Evolutionary conservation across 441 rosid species (phyloP).

Genomic region (Aleurites moluccanus): DNA sequence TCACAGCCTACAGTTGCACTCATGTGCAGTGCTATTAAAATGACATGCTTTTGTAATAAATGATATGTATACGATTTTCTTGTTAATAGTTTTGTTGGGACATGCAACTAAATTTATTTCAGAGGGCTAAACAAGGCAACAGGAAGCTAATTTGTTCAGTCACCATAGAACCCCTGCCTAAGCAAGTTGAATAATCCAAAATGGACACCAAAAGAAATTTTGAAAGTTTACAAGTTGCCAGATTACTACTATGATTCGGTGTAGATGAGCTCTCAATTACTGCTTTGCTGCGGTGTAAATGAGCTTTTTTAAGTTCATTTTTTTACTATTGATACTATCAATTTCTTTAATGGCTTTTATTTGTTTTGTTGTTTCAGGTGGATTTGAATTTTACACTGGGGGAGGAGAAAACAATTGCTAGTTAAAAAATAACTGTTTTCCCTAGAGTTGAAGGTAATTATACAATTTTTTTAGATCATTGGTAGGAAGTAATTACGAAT

Average conservation of each 20-base stretch:
- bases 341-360: constrained; percentile 10
- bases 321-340: not conserved
- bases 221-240: constrained; percentile 90
- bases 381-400: constrained; percentile 77
- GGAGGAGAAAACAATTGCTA: constrained; percentile 90
- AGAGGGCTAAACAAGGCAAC: constrained; percentile 53
- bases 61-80: constrained; percentile 8
- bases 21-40: too few species aligned
- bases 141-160: constrained; percentile 72
- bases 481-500: not conserved
- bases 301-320: not conserved
- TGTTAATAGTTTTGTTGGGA: constrained; percentile 19
- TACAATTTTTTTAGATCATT: not conserved
- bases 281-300: not conserved
- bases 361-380: constrained; percentile 50
- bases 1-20: too few species aligned
- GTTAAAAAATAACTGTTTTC: constrained; percentile 66
- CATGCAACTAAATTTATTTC: constrained; percentile 25
- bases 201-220: constrained; percentile 91
- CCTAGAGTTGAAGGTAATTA: constrained; percentile 84
- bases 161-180: constrained; percentile 62
- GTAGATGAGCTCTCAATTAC: too few species aligned
- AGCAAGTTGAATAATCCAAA: constrained; percentile 59
- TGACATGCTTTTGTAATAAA: too few species aligned
- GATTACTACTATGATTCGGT: constrained; percentile 90